Base-by-base conservation (phyloP, 441 rosid genomes). In the Syzygium malaccense region DNA sequence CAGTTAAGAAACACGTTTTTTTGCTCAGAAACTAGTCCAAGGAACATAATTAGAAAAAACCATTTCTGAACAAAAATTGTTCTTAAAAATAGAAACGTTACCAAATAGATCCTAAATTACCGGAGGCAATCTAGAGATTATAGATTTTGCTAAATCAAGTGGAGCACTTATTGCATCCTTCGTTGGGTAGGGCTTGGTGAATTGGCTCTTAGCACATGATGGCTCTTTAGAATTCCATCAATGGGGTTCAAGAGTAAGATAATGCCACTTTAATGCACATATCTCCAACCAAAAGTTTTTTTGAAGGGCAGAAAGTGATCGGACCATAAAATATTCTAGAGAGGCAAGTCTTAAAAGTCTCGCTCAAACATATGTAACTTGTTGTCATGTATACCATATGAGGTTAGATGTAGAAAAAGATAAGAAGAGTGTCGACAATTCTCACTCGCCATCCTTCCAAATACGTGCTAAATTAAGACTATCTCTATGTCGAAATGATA, bases 361-460 rank as follows among this genome's bases (percentile, higher is more conserved):
- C 48, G 2, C 48, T 33, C 79, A 11, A 12, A 37, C 15, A 37
- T 3, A 37, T 4, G 37, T 33, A 37, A 71, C 80, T 71, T 20
- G 6, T 33, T 0, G 0, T 20, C 0, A 3, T 2, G 4, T 19
- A 68, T 33, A 10, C 1, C 8, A 19, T 10, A 68, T 10, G 48
- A 68, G 28, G 1, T 33, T 68, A 68, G 10, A 19, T 5, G 1
- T 4, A 18, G 4, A 4, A 33, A 68, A 3, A 33, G 0, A 19
- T 19, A 10, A 33, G 18, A 19, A 19, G 14, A 19, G 48, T 1
- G 4, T 5, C 8, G 8, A 20, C 1, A 19, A 3, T 37, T 11
- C 48, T 33, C 8, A 11, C 15, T 33, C 2, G 4, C 28, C 80
- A 33, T 19, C 8, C 28, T 71, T 20, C 1, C 2, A 1, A 71